A percentile compares a stretch with the other conserved stretches of the same genome.
phyloP scores from a whole-genome alignment of 352 stramenopile species.

The Pythium aristosporum region DNA sequence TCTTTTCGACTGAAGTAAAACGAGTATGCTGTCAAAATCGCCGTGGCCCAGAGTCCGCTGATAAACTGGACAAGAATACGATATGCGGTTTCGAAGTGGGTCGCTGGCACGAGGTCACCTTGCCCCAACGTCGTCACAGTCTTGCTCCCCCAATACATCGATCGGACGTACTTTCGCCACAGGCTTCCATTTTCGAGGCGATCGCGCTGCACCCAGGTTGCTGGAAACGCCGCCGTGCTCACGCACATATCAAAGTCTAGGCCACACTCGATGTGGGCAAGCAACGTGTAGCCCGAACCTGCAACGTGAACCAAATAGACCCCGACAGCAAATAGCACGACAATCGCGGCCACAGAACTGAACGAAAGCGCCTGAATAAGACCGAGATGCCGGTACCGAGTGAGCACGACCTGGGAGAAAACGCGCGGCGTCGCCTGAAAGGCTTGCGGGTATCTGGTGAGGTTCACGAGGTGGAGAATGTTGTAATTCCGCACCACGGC shows the following conservation, averaged over 20 bases:
- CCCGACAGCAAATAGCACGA: slow-evolving; percentile 44
- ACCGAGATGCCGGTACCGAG: slow-evolving; percentile 18
- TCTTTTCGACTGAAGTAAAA: slow-evolving; percentile 78
- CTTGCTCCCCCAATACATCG: slow-evolving; percentile 73
- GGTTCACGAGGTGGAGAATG: slow-evolving; percentile 43
- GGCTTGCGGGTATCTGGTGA: slow-evolving; percentile 31
- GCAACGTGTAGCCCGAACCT: slow-evolving; percentile 58
- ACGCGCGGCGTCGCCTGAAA: slow-evolving; percentile 13
- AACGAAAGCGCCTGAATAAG: slow-evolving; percentile 42
- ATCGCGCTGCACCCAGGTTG: slow-evolving; percentile 63
- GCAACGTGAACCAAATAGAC: slow-evolving; percentile 60
- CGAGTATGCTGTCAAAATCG: slow-evolving; percentile 64
- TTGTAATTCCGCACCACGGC: slow-evolving; percentile 35
- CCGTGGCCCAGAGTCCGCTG: slow-evolving; percentile 63
- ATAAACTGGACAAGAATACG: slow-evolving; percentile 60
- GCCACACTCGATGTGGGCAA: slow-evolving; percentile 37
- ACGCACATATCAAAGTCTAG: slow-evolving; percentile 20
- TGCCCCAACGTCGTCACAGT: slow-evolving; percentile 70
- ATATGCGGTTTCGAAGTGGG: slow-evolving; percentile 52
- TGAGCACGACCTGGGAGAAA: slow-evolving; percentile 30
- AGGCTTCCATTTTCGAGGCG: slow-evolving; percentile 44
- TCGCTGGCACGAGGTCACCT: slow-evolving; percentile 63
- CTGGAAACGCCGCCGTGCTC: slow-evolving; percentile 22
- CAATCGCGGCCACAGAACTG: slow-evolving; percentile 41
- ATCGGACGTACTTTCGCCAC: slow-evolving; percentile 53